Percentiles rank a stretch among this genome's conserved stretches.
phyloP scores from a whole-genome alignment of 257 asterid species.

The Scutellaria minor region DNA sequence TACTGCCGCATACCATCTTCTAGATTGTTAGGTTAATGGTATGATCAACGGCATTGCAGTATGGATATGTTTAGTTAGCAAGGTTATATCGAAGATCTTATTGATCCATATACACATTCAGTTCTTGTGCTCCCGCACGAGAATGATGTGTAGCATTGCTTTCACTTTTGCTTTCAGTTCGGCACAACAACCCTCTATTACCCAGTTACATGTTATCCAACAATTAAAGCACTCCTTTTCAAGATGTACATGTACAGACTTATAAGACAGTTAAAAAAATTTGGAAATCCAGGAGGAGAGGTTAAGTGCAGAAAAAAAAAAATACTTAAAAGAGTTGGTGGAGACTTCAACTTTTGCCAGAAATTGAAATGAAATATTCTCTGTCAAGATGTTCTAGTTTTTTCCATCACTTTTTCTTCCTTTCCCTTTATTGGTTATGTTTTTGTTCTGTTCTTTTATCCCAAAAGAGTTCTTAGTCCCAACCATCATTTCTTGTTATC shows the following conservation, averaged over 20 bases:
- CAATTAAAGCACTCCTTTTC: background rate
- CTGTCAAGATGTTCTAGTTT: background rate
- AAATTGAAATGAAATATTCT: background rate
- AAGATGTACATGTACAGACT: background rate
- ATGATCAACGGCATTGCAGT: too few relatives aligned
- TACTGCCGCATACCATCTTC: background rate
- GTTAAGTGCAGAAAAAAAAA: background rate
- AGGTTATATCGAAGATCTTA: too few relatives aligned
- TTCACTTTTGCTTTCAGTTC: background rate
- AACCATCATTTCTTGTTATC: background rate
- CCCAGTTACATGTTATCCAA: background rate
- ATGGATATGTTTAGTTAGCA: background rate
- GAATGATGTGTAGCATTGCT: background rate
- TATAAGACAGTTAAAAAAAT: background rate
- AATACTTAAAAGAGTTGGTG: background rate
- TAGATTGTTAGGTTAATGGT: background rate
- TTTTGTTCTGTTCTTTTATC: background rate
- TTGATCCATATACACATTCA: too few relatives aligned
- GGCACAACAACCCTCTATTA: background rate
- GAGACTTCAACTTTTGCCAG: background rate
- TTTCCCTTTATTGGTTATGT: background rate
- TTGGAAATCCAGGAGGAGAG: background rate
- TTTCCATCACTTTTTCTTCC: background rate
- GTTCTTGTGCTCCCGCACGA: background rate
- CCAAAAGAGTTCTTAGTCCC: background rate